Conservation (phyloP, 176 grass and related monocot genomes). For the Coix lacrymajobi region DNA sequence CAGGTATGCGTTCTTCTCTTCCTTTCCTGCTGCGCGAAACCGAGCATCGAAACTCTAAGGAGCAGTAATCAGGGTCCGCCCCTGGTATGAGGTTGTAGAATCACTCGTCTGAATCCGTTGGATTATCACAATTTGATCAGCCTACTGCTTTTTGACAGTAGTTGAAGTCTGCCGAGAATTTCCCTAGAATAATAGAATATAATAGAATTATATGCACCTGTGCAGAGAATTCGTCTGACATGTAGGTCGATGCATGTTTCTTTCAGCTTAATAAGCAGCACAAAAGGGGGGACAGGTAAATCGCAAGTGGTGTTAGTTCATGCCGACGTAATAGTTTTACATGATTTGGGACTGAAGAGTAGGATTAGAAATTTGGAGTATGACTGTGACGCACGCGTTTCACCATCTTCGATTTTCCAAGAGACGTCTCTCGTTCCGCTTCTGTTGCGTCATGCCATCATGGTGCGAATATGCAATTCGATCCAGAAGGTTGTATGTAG, state of each 20-base stretch:
- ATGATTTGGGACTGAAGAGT: not conserved
- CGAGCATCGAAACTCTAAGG: not conserved
- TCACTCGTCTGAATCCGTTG: not conserved
- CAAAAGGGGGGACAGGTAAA: not conserved
- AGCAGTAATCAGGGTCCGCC: not conserved
- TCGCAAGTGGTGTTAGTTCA: not conserved
- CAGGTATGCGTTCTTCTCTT: not conserved
- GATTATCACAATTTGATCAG: not conserved
- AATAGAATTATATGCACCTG: not conserved
- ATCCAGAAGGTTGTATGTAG: not conserved
- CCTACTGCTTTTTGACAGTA: not conserved
- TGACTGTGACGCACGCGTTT: slow-evolving; percentile 6
- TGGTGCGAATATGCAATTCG: slow-evolving; percentile 3
- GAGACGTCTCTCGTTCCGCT: slow-evolving; percentile 6
- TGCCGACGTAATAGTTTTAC: not conserved
- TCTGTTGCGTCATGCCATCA: not conserved
- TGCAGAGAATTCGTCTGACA: not conserved
- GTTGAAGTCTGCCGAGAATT: slow-evolving; percentile 2
- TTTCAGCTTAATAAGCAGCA: not conserved
- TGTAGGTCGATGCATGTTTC: slow-evolving; percentile 27
- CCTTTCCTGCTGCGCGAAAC: not conserved
- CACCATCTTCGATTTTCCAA: slow-evolving; percentile 4
- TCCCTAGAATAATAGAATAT: too few relatives aligned
- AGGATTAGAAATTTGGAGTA: not conserved
- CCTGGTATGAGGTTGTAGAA: not conserved